Evolutionary conservation across 2,329 filamentous ascomycete species (phyloP).

Genomic region (Emmonsiellopsis sp.): DNA sequence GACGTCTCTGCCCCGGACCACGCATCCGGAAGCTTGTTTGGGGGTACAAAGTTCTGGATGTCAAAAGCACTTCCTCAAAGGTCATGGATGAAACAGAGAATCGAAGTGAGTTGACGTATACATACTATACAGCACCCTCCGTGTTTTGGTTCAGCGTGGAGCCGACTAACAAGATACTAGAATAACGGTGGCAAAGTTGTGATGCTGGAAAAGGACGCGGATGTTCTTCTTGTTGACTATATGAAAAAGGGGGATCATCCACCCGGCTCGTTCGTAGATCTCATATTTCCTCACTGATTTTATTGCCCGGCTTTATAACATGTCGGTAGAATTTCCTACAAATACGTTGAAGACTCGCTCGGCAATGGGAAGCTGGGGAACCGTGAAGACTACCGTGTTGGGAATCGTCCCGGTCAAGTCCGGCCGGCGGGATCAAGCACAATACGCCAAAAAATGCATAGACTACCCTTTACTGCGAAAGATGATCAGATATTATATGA

Average conservation of each 20-base stretch:
- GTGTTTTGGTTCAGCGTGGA: neutral
- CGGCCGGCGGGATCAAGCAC: constrained; percentile 37
- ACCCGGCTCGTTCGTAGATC: constrained; percentile 35
- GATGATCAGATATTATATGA: constrained; percentile 40
- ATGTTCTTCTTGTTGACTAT: constrained; percentile 53
- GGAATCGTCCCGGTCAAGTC: constrained; percentile 33
- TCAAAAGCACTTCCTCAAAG: constrained; percentile 46
- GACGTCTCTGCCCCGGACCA: constrained; percentile 10
- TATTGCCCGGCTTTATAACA: constrained; percentile 5
- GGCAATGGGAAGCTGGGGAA: constrained; percentile 39
- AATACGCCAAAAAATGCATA: constrained; percentile 25
- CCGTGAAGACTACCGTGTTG: constrained; percentile 39
- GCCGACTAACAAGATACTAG: constrained; percentile 18
- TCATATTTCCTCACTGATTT: neutral
- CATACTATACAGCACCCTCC: neutral
- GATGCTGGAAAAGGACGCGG: constrained; percentile 45
- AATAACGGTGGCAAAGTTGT: constrained; percentile 49
- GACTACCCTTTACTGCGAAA: constrained; percentile 29
- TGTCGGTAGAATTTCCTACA: constrained; percentile 43
- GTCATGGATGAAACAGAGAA: constrained; percentile 37
- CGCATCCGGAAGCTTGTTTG: constrained; percentile 36
- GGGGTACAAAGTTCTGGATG: constrained; percentile 50
- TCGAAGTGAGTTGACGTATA: constrained; percentile 27
- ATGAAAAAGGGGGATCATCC: constrained; percentile 38
- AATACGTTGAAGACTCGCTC: constrained; percentile 49